Evolutionary conservation across 2,329 filamentous ascomycete species (phyloP).

Genomic region (Talaromyces sp.): DNA sequence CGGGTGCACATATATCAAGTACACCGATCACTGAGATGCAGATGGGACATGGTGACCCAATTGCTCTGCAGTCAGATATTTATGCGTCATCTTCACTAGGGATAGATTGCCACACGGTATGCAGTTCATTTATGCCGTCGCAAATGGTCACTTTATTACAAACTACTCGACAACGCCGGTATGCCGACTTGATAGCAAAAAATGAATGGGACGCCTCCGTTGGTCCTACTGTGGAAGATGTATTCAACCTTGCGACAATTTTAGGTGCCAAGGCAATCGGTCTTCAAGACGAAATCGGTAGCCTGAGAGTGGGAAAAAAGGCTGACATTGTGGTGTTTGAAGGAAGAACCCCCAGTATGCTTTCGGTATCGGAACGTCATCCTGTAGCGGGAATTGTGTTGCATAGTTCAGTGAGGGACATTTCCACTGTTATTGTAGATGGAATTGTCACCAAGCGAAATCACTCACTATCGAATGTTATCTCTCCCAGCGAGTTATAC

Average conservation of each 20-base stretch:
- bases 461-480: neutral
- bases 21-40: conserved; percentile 7
- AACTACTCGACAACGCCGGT: neutral
- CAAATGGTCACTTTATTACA: neutral
- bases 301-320: conserved; percentile 21
- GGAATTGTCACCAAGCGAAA: conserved; percentile 9
- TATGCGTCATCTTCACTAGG: neutral
- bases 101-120: conserved; percentile 2
- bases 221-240: neutral
- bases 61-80: neutral
- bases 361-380: conserved; percentile 21
- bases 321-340: conserved; percentile 27
- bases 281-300: conserved; percentile 22
- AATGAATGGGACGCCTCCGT: neutral
- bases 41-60: neutral
- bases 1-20: neutral
- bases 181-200: neutral
- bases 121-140: neutral
- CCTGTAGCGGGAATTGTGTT: conserved; percentile 25
- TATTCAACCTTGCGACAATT: conserved; percentile 21
- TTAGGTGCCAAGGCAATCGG: conserved; percentile 23
- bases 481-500: neutral
- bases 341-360: conserved; percentile 18
- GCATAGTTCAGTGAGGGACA: conserved; percentile 21
- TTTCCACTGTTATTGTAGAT: conserved; percentile 25